Evolutionary conservation across 805 yeast species (phyloP).

Genomic region (Myxozyma monticola): DNA sequence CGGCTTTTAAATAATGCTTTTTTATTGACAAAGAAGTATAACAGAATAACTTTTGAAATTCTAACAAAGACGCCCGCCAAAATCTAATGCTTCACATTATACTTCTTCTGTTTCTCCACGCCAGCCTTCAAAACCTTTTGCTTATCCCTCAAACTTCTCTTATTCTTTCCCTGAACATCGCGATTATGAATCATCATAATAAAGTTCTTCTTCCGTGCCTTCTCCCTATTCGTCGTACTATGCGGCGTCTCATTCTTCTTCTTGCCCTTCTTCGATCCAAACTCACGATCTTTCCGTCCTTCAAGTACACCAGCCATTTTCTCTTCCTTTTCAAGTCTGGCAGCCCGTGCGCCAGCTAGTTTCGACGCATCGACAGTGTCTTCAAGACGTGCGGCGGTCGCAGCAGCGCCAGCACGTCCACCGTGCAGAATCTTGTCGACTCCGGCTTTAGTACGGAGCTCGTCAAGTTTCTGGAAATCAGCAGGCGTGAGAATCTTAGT

Average conservation of each 20-base stretch:
- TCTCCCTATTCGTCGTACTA: conserved; percentile 93
- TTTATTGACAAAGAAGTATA: too few species aligned
- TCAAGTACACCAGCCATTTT: conserved; percentile 82
- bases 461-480: conserved; percentile 93
- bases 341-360: conserved; percentile 73
- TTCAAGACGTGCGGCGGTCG: conserved; percentile 53
- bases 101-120: conserved; percentile 82
- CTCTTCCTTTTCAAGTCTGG: conserved; percentile 87
- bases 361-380: conserved; percentile 79
- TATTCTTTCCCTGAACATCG: conserved; percentile 91
- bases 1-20: too few species aligned
- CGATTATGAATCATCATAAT: conserved; percentile 98
- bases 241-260: conserved; percentile 64
- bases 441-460: conserved; percentile 81
- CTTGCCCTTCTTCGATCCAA: conserved; percentile 84
- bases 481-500: conserved; percentile 91
- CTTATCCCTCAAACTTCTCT: conserved; percentile 84
- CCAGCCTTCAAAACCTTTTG: conserved; percentile 86
- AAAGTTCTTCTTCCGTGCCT: conserved; percentile 97
- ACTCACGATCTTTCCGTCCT: conserved; percentile 92
- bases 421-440: conserved; percentile 72
- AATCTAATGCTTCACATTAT: conserved; percentile 13
- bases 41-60: neutral
- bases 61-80: too few species aligned
- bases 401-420: conserved; percentile 35